A percentile compares a stretch with the other conserved stretches of the same genome.
phyloP scores from a whole-genome alignment of 2,329 filamentous ascomycete genomes.

The Colletotrichum trifolii region DNA sequence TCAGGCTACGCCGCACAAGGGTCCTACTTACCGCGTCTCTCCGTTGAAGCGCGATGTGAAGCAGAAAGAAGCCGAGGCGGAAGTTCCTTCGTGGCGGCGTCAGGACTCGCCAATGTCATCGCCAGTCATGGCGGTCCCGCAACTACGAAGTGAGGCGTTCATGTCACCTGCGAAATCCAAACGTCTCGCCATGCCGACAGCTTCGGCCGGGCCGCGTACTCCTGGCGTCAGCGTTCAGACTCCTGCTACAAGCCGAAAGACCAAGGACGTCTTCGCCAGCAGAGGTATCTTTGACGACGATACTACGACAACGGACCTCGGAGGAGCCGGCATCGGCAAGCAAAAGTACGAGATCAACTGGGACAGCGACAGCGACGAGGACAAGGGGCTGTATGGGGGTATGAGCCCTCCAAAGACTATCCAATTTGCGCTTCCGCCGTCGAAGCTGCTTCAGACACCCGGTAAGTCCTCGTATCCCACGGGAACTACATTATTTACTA shows the following conservation, averaged over 20 bases:
- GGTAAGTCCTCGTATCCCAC: conserved; percentile 58
- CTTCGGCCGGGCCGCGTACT: conserved; percentile 66
- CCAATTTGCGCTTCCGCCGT: conserved; percentile 83
- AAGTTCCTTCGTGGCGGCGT: conserved; percentile 53
- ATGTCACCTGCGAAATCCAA: conserved; percentile 73
- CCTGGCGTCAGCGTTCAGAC: conserved; percentile 90
- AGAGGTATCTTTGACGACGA: conserved; percentile 38
- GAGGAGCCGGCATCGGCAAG: conserved; percentile 38
- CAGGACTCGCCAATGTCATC: conserved; percentile 74
- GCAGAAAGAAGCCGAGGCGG: conserved; percentile 44
- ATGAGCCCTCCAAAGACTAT: conserved; percentile 95
- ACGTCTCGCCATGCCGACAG: conserved; percentile 54
- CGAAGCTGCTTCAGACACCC: conserved; percentile 82
- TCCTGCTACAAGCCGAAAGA: conserved; percentile 66
- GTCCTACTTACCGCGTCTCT: conserved; percentile 53
- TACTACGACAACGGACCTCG: conserved; percentile 38
- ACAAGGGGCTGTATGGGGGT: conserved; percentile 71
- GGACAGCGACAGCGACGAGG: conserved; percentile 79
- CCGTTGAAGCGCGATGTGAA: conserved; percentile 53
- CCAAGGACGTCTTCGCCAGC: conserved; percentile 59
- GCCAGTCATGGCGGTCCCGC: conserved; percentile 82
- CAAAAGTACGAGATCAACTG: conserved; percentile 71
- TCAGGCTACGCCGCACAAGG: conserved; percentile 86
- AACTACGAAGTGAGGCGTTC: conserved; percentile 87
- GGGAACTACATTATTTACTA: conserved; percentile 14